Evolutionary conservation across 2,329 filamentous ascomycete genomes (phyloP).

Genomic region (Aspergillus sp.): DNA sequence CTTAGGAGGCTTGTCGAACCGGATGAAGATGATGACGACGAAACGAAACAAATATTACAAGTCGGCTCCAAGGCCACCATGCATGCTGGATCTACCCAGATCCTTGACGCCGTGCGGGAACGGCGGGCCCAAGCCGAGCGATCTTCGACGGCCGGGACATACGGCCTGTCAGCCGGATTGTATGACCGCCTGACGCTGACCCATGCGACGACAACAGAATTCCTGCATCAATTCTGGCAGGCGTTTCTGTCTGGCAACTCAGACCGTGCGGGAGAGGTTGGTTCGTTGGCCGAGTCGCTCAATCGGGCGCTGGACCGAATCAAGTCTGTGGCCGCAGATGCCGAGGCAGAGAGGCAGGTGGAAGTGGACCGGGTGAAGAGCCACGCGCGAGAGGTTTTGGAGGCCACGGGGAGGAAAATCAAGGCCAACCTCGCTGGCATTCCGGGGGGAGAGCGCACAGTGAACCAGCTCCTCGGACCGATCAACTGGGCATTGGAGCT

Average conservation of each 20-base stretch:
- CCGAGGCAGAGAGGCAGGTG: conserved; percentile 63
- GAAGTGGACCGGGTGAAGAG: conserved; percentile 58
- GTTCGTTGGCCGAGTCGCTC: conserved; percentile 73
- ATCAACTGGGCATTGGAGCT: conserved; percentile 60
- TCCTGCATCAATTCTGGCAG: conserved; percentile 94
- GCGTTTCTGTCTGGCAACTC: conserved; percentile 83
- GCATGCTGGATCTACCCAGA: conserved; percentile 46
- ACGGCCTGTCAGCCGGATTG: conserved; percentile 41
- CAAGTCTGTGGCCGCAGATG: conserved; percentile 66
- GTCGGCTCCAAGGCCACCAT: conserved; percentile 64
- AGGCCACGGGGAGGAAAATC: conserved; percentile 64
- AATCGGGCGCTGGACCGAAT: conserved; percentile 69
- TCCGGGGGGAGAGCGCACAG: conserved; percentile 65
- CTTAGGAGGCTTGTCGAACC: conserved; percentile 54
- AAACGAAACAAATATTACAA: conserved; percentile 42
- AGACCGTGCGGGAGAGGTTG: conserved; percentile 68
- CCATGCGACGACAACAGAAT: conserved; percentile 88
- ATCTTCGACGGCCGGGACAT: conserved; percentile 27
- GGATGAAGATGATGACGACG: conserved; percentile 49
- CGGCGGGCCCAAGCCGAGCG: conserved; percentile 42
- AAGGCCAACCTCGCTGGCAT: conserved; percentile 57
- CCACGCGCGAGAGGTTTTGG: conserved; percentile 60
- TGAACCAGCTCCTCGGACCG: conserved; percentile 66
- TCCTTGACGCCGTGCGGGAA: conserved; percentile 49
- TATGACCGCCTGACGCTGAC: conserved; percentile 62